Percentiles rank a stretch among this genome's conserved stretches.
Conservation (phyloP, 2,329 filamentous ascomycete species). For the Diplodia seriata region DNA sequence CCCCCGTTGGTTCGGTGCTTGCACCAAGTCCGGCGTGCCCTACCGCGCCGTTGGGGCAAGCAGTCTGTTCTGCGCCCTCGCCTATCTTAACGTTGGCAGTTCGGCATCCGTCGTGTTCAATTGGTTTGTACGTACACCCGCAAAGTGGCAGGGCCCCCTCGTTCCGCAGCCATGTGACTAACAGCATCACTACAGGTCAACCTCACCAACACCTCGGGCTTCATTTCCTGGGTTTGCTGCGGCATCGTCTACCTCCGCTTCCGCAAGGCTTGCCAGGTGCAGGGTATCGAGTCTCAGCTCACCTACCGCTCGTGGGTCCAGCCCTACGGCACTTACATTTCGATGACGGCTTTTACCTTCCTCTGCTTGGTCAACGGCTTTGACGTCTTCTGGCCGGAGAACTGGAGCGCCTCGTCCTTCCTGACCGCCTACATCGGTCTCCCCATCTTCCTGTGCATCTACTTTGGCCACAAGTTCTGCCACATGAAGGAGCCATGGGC, state of each 20-base stretch:
- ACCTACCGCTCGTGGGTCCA: slow-evolving; percentile 64
- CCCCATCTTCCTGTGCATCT: slow-evolving; percentile 64
- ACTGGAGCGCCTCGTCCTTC: slow-evolving; percentile 70
- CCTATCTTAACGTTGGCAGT: slow-evolving; percentile 58
- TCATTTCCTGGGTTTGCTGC: slow-evolving; percentile 62
- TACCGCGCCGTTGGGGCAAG: slow-evolving; percentile 56
- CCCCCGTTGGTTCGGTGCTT: slow-evolving; percentile 65
- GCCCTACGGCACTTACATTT: slow-evolving; percentile 69
- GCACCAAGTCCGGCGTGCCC: slow-evolving; percentile 66
- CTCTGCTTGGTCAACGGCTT: slow-evolving; percentile 79
- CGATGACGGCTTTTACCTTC: slow-evolving; percentile 64
- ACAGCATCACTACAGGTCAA: slow-evolving; percentile 54
- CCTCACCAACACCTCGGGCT: slow-evolving; percentile 65
- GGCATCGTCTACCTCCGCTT: slow-evolving; percentile 67
- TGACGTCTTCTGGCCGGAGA: slow-evolving; percentile 71
- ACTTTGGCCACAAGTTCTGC: slow-evolving; percentile 59
- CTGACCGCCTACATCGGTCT: slow-evolving; percentile 71
- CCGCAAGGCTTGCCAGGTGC: slow-evolving; percentile 62
- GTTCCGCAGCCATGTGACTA: background rate
- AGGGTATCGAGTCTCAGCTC: slow-evolving; percentile 57
- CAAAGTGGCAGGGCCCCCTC: background rate
- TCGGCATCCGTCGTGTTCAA: slow-evolving; percentile 61
- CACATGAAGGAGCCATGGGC: slow-evolving; percentile 60
- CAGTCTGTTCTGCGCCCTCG: slow-evolving; percentile 54
- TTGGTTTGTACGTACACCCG: slow-evolving; percentile 63